Evolutionary conservation across 148 eudicot genomes (phyloP), one percentile per base, ranked within the genome.

Genomic region (Talinum fruticosum): DNA sequence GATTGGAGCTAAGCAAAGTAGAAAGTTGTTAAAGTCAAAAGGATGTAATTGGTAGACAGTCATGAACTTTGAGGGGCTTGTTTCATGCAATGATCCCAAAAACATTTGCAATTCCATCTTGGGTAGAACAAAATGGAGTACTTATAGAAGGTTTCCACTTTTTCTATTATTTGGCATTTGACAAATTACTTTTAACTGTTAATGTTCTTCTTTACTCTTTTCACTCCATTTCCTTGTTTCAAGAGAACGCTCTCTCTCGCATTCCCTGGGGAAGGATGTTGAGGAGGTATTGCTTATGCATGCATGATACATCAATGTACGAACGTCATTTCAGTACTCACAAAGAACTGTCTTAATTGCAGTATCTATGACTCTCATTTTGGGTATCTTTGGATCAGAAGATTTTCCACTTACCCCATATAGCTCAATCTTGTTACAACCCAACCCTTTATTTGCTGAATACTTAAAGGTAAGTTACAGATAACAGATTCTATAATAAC

Each of bases 301-400:
- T 5, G 45, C 67, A 19, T 57, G 45, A n/a, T 30, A 2, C 65
- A 35, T 49, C 16, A 74, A 35, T 54, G 35, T 37, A 36, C 30
- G 36, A 37, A 29, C 53, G 18, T 73, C 16, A 38, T 54, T 19
- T 71, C n/a, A 62, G 30, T 65, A 70, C 54, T 79, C 62, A 72
- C 73, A 28, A 38, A 54, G 24, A 6, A 33, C 69, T 78, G 66
- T 82, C 69, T 24, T 72, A 59, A 53, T 83, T 75, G 87, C 96
- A 94, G 98, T 90, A 76, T 87, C 93, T 72, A 53, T 94, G 87
- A 88, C 93, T 79, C 76, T 92, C 79, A 90, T 90, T 44, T 80
- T 90, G 83, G 97, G 97, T 62, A 87, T 94, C 26, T 92, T 89
- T 77, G 97, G 91, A 73, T 80, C 97, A 26, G 91, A 81, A 79